Evolutionary conservation across 169 alveolate species (phyloP), one percentile per base, ranked within the genome.

Genomic region (Eimeria brunetti): DNA sequence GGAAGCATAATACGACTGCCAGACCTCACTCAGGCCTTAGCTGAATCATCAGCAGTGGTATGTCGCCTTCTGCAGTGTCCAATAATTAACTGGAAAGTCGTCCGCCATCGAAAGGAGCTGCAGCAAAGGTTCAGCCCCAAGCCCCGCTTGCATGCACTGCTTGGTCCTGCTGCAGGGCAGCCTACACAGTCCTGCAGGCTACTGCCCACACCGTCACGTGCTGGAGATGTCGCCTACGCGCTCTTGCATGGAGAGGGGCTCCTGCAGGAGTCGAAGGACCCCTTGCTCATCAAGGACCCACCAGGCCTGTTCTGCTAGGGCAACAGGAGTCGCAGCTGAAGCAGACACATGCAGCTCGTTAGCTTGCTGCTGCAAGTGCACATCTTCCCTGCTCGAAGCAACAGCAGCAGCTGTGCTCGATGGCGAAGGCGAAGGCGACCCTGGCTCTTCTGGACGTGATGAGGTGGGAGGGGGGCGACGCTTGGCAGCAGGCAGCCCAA

Each of bases 221-320:
- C 76, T 33, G 73, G 36, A n/a, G 30, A 83, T 9, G n/a, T 83
- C 64, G 56, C 92, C 92, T 30, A 85, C 80, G 27, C 92, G 78
- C 62, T 85, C 81, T 38, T 85, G 92, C 92, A 85, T 85, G 11
- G 92, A 62, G 41, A 85, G 92, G 49, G 92, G 80, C 81, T 85
- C 92, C 81, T 85, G 92, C 80, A 85, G 33, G 41, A 85, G 92
- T 14, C 64, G 92, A 81, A 85, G 41, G 22, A 85, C 92, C 64
- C 92, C 92, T 14, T 85, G 75, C 49, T 85, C 92, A n/a, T 85
- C 92, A 58, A 85, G 71, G 27, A 60, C 92, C 92, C 92, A 85
- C 62, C 69, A 62, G 20, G 64, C 60, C 56, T 85, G 76, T 73
- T 60, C 81, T 62, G 81, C 36, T 27, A 56, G 18, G 69, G 44